Evolutionary conservation across 352 stramenopile species (phyloP).

Genomic region (Hyphochytrium catenoides): DNA sequence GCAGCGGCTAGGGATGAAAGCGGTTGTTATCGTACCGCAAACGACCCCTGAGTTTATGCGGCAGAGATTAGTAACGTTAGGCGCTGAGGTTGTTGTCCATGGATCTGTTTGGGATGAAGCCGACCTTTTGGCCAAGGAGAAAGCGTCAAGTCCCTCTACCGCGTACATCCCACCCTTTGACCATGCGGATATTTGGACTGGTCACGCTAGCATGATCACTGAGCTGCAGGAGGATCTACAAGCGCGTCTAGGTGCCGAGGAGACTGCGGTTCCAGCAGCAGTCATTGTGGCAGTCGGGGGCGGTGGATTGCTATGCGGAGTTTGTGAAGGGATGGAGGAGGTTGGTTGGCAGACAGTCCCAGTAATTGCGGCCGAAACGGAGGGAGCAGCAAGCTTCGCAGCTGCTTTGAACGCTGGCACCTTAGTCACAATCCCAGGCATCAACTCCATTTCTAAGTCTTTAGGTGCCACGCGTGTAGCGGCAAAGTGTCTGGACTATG

Average conservation of each 20-base stretch:
- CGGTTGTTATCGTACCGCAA: slow-evolving; percentile 33
- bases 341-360: slow-evolving; percentile 9
- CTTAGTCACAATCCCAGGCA: slow-evolving; percentile 19
- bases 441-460: slow-evolving; percentile 37
- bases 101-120: slow-evolving; percentile 47
- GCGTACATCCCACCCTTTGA: slow-evolving; percentile 46
- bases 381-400: slow-evolving; percentile 34
- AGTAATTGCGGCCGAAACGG: slow-evolving; percentile 36
- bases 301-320: slow-evolving; percentile 36
- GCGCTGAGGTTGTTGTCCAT: slow-evolving; percentile 30
- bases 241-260: slow-evolving; percentile 4
- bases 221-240: slow-evolving; percentile 24
- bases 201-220: slow-evolving; percentile 40
- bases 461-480: slow-evolving; percentile 38
- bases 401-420: slow-evolving; percentile 15
- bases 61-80: slow-evolving; percentile 22
- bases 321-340: slow-evolving; percentile 29
- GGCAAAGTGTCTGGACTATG: slow-evolving; percentile 17
- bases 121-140: slow-evolving; percentile 25
- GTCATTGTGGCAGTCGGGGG: slow-evolving; percentile 46
- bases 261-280: slow-evolving; percentile 4
- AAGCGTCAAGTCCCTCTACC: slow-evolving; percentile 6
- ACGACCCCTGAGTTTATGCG: slow-evolving; percentile 44
- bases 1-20: slow-evolving; percentile 19
- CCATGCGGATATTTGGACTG: slow-evolving; percentile 26